These are phyloP conservation scores for Viola odorata DNA, from an alignment of 345 rosid genomes.

Conservation along the genomic window DNA sequence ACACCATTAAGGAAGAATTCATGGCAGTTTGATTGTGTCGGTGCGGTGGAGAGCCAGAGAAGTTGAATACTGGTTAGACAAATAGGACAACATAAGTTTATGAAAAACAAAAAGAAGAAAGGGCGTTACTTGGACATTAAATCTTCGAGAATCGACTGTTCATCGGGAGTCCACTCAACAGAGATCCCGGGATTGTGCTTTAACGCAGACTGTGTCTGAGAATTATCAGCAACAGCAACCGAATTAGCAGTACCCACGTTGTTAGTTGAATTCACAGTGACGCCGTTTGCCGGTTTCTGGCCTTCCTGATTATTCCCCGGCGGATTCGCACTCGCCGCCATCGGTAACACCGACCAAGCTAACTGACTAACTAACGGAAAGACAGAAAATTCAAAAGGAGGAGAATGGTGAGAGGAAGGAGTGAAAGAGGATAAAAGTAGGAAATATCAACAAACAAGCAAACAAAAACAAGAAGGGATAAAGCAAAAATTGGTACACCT, in stretches of 20 bases:
- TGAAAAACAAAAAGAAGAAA: no score
- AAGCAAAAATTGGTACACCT: no score
- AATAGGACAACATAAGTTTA: no score
- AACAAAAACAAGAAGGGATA: no score
- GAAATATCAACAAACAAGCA: no score
- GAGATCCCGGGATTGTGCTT: slow-evolving; percentile 70
- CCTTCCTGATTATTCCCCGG: slow-evolving; percentile 26
- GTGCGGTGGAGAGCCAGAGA: no score
- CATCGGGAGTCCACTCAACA: slow-evolving; percentile 60
- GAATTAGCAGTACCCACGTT: slow-evolving; percentile 29
- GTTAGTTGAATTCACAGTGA: slow-evolving; percentile 38
- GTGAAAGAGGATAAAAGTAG: no score
- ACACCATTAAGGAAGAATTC: not conserved
- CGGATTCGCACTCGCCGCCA: slow-evolving; percentile 68
- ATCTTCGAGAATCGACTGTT: slow-evolving; percentile 65
- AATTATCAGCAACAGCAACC: slow-evolving; percentile 24
- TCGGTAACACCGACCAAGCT: no score
- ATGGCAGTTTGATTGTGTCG: not conserved
- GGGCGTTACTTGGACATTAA: slow-evolving; percentile 48
- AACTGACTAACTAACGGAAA: no score
- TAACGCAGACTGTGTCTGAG: slow-evolving; percentile 41
- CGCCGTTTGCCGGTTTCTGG: slow-evolving; percentile 34
- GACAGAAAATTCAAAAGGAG: no score
- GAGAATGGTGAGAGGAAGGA: no score
- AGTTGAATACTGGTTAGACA: no score